Evolutionary conservation across 345 rosid species (phyloP), one percentile per base, ranked within the genome.

Genomic region (Gossypioides kirkii): DNA sequence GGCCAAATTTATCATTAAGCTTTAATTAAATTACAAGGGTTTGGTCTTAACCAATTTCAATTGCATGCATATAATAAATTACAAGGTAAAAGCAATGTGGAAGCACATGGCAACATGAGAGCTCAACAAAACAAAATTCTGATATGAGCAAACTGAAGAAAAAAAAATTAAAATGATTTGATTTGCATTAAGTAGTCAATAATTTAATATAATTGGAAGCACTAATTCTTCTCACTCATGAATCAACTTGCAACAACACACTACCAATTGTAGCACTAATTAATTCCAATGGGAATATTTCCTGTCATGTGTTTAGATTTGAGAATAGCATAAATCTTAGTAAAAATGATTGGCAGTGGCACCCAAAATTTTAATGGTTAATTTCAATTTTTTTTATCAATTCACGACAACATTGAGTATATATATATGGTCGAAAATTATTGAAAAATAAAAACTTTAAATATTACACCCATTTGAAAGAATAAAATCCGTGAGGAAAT

Each of bases 81-180:
- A 69, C 23, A 52, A 32, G 60, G 64, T 36, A 45, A 42, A 59
- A 59, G 28, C 43, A 73, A 76, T 63, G 69, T 20, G 49, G 20
- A 45, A 69, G 69, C 79, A 82, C 72, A 84, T 84, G 86, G 67
- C 63, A 77, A 32, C 76, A 77, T 55, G 58, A 81, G 49, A 83
- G 61, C 18, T 50, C 53, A 66, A 77, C 55, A 42, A 65, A 56
- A 50, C 63, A 77, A 82, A 84, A 82, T 78, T 32, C 38, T 32
- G 7, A 80, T 46, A 69, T 36, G 70, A 42, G 69, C 73, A 68
- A 32, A 80, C 61, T 38, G 61, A 55, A 45, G 13, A 2, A 70
- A 65, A 55, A 0, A 64, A 60, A 61, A 0, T 42, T 56, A 50
- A 63, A 25, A 71, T 63, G 52, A 42, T 73, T 47, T 26, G 62